Base-by-base conservation (phyloP, 768 basidiomycete genomes). In the Wakefieldia striispora region DNA sequence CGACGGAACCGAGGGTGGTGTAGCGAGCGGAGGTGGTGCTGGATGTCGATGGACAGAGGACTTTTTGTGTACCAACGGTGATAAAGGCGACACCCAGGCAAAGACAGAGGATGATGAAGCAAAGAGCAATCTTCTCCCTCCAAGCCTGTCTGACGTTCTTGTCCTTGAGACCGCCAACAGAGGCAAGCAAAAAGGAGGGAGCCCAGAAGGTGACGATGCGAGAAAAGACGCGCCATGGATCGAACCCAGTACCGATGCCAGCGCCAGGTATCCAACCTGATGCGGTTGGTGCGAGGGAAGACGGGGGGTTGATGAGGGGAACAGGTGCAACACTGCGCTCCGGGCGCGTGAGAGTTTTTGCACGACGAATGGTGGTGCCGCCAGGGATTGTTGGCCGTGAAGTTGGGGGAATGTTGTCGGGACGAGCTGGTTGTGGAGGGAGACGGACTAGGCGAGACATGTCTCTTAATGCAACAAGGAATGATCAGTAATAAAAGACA, bases 101-200 rank as follows among this genome's bases (percentile, higher is more conserved):
- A 17, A 97, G 69, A 38, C 93, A 34, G 49, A 81, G 56, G 43
- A 93, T 90, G 62, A 97, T 85, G 68, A 89, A 83, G 70, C 95
- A 97, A 4, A 99, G 75, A 6, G 93, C 83, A 50, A 95, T 84
- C 76, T 98, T 99, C 71, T 99, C 97, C 63, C 95, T 82, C 97
- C 97, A 99, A 1, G 97, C 97, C 67, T 97, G 91, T 53, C 83
- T 75, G 45, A 81, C 77, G 33, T 80, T 75, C 59, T 79, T 79
- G 69, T 95, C 92, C 64, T 81, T 86, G 65, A 97, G 76, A 39
- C 92, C 90, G 49, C 88, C 89, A 11, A 92, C 35, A 2, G 83
- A 81, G 20, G 79, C 69, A 49, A 97, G 80, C 20, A 92, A 68
- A 61, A 87, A 78, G 40, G 80, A 76, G 21, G 95, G 94, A 2